Conservation (phyloP, 768 basidiomycete genomes). For the Suillus subluteus region DNA sequence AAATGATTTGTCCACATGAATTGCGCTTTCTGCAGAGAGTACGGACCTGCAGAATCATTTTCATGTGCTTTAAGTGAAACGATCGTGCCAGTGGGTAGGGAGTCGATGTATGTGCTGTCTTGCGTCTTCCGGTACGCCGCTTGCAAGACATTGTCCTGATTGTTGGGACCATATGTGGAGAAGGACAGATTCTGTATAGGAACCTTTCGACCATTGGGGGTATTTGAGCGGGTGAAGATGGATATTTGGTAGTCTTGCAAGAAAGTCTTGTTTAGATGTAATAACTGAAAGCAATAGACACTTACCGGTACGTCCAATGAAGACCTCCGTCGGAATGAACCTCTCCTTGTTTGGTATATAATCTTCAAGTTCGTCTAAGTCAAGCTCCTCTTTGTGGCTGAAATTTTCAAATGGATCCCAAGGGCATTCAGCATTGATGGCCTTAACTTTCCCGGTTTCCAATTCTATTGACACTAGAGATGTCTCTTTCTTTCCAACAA, state of each 20-base stretch:
- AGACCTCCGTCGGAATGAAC: conserved; percentile 46
- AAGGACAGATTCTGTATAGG: conserved; percentile 84
- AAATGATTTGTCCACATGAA: conserved; percentile 66
- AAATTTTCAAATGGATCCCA: conserved; percentile 71
- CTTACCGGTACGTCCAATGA: conserved; percentile 70
- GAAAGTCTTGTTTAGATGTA: not conserved
- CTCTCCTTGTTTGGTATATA: conserved; percentile 38
- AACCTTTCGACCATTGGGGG: conserved; percentile 38
- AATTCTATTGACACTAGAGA: conserved; percentile 75
- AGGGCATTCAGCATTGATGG: conserved; percentile 76
- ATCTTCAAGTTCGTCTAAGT: conserved; percentile 65
- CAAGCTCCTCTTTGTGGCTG: conserved; percentile 44
- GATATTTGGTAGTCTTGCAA: conserved; percentile 84
- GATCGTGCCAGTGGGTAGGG: conserved; percentile 77
- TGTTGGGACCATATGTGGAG: conserved; percentile 93
- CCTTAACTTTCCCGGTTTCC: conserved; percentile 80
- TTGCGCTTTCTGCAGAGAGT: conserved; percentile 37
- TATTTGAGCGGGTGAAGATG: conserved; percentile 64
- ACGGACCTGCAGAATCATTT: conserved; percentile 30
- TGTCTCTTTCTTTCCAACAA: conserved; percentile 91
- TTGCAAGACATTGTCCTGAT: conserved; percentile 77
- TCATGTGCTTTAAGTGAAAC: conserved; percentile 65
- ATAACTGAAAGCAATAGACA: conserved; percentile 2
- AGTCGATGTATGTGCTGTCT: conserved; percentile 82
- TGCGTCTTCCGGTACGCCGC: conserved; percentile 73